These are phyloP conservation scores for Daldinia bambusicola DNA, from an alignment of 495 filamentous ascomycete genomes.

Conservation along the genomic window DNA sequence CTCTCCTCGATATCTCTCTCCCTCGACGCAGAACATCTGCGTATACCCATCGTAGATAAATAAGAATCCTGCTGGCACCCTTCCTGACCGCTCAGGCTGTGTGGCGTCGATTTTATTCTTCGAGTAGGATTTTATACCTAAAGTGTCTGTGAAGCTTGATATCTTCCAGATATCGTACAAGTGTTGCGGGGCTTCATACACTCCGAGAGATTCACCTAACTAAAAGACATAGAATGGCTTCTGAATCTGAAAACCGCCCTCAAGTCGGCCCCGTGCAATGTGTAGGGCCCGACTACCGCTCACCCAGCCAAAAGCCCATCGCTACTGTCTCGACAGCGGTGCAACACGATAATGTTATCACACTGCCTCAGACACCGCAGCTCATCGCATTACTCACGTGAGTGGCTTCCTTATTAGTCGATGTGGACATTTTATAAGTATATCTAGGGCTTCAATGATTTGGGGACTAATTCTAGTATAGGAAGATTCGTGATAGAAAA, in stretches of 20 bases:
- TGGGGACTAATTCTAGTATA: constrained; percentile 51
- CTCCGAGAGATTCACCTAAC: not conserved
- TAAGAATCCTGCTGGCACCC: not conserved
- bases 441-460: constrained; percentile 13
- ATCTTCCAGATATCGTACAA: constrained; percentile 4
- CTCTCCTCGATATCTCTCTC: not conserved
- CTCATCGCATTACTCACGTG: constrained; percentile 97
- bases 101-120: constrained; percentile 10
- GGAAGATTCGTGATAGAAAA: constrained; percentile 92
- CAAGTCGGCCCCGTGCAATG: constrained; percentile 69
- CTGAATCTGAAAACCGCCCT: constrained; percentile 42
- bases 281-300: constrained; percentile 82
- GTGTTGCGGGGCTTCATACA: not conserved
- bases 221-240: constrained; percentile 34
- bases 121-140: not conserved
- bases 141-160: not conserved
- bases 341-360: constrained; percentile 85
- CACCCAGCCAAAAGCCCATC: constrained; percentile 80
- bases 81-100: constrained; percentile 16
- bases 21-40: constrained; percentile 15
- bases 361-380: constrained; percentile 93
- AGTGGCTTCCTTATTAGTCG: constrained; percentile 54
- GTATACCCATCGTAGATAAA: constrained; percentile 4
- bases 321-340: constrained; percentile 89
- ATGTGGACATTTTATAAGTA: constrained; percentile 17